phyloP scores from a whole-genome alignment of 257 asterid species.

The Fraxinus quadrangulata region DNA sequence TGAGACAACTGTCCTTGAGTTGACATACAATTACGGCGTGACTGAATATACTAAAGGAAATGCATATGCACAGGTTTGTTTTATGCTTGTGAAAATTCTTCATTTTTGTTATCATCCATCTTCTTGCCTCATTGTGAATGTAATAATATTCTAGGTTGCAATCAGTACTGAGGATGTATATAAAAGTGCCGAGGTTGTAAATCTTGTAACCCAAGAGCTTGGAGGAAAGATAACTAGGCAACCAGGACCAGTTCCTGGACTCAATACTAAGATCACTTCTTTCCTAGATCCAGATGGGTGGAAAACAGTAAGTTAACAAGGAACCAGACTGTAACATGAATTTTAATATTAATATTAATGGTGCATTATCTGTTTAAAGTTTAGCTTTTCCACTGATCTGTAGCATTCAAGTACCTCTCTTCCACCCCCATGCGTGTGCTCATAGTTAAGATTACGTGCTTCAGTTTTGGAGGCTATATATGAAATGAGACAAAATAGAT shows the following conservation, averaged over 20 bases:
- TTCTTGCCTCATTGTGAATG: constrained; percentile 10
- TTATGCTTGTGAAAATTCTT: constrained; percentile 10
- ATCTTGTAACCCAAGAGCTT: constrained; percentile 71
- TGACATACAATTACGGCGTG: constrained; percentile 94
- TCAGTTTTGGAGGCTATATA: too few relatives aligned
- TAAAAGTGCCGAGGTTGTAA: constrained; percentile 89
- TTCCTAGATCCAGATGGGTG: constrained; percentile 98
- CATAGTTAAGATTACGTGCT: too few relatives aligned
- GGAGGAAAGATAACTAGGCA: constrained; percentile 94
- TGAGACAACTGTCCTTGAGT: constrained; percentile 80
- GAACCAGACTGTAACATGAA: background rate
- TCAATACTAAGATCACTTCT: constrained; percentile 86
- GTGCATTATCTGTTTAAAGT: background rate
- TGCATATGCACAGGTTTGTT: constrained; percentile 92
- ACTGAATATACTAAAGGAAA: constrained; percentile 94
- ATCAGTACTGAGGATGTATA: constrained; percentile 84
- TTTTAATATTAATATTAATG: background rate
- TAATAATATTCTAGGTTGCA: constrained; percentile 54
- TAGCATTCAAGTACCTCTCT: too few relatives aligned
- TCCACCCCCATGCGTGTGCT: too few relatives aligned
- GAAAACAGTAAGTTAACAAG: constrained; percentile 74
- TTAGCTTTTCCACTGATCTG: too few relatives aligned
- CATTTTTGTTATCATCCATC: background rate
- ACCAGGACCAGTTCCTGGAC: constrained; percentile 89
- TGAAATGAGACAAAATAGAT: too few relatives aligned